These are phyloP conservation scores for Moricandia arvensis DNA, from an alignment of 345 rosid species.

Conservation along the genomic window DNA sequence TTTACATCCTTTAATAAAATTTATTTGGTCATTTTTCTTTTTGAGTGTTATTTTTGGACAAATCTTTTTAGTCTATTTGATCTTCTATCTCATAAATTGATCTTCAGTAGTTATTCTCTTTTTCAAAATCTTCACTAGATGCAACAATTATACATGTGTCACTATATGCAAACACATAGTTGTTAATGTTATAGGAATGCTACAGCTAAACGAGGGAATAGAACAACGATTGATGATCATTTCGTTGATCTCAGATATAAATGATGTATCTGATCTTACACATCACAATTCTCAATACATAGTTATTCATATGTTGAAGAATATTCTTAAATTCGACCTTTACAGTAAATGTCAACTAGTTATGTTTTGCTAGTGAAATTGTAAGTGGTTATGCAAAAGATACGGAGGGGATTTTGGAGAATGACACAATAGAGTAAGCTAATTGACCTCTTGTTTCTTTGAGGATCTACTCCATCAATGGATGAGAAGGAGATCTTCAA, in stretches of 20 bases:
- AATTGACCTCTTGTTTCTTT: slow-evolving; percentile 31
- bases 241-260: background rate
- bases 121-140: slow-evolving; percentile 1
- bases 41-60: no score
- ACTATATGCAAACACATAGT: background rate
- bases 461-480: slow-evolving; percentile 35
- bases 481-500: slow-evolving; percentile 39
- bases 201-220: background rate
- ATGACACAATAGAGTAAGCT: slow-evolving; percentile 34
- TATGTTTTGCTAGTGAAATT: slow-evolving; percentile 8
- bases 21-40: no score
- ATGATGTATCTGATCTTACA: background rate
- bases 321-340: slow-evolving; percentile 27
- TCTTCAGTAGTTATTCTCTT: no score
- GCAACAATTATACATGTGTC: background rate
- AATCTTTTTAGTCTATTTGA: no score
- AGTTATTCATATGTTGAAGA: slow-evolving; percentile 8
- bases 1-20: no score
- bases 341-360: slow-evolving; percentile 17
- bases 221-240: background rate
- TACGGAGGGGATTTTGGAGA: slow-evolving; percentile 11
- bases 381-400: slow-evolving; percentile 33
- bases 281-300: slow-evolving; percentile 3
- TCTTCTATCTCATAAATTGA: no score
- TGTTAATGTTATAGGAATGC: background rate